A percentile compares a stretch with the other conserved stretches of the same genome.
Evolutionary conservation across 2,329 filamentous ascomycete species (phyloP).

Genomic region (Colletotrichum liaoningense): DNA sequence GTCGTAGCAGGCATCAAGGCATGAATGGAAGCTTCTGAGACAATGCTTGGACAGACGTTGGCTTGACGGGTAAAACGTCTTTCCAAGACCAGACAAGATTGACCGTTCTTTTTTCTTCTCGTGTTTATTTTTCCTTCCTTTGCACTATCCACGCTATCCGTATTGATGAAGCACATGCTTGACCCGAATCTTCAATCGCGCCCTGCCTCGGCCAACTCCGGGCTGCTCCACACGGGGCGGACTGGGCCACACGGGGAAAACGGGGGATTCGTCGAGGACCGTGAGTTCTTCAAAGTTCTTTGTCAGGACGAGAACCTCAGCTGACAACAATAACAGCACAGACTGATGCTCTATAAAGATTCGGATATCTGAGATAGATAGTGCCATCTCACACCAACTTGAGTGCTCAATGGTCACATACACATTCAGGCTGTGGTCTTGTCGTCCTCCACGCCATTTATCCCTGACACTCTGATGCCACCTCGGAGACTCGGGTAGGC

Average conservation of each 20-base stretch:
- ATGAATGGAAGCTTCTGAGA: constrained; percentile 35
- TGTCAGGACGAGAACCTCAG: neutral
- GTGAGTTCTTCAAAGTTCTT: neutral
- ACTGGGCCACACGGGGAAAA: neutral
- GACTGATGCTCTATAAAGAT: neutral
- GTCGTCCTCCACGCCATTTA: neutral
- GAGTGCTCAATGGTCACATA: neutral
- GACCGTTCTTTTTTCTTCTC: neutral
- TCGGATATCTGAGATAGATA: neutral
- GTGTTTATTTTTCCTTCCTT: neutral
- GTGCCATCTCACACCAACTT: neutral
- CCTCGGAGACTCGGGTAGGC: neutral
- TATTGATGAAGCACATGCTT: neutral
- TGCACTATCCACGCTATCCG: too few relatives aligned
- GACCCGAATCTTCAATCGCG: neutral
- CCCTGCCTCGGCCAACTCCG: constrained; percentile 27
- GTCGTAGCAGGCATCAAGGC: constrained; percentile 23
- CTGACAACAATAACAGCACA: neutral
- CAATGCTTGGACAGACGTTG: constrained; percentile 27
- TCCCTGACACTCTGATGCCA: neutral
- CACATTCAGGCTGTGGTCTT: neutral
- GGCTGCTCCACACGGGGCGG: constrained; percentile 14
- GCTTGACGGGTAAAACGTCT: neutral
- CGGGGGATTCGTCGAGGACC: constrained; percentile 3
- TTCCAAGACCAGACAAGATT: neutral